Evolutionary conservation across 2,329 filamentous ascomycete genomes (phyloP).

Genomic region (Diplodia scrobiculata): DNA sequence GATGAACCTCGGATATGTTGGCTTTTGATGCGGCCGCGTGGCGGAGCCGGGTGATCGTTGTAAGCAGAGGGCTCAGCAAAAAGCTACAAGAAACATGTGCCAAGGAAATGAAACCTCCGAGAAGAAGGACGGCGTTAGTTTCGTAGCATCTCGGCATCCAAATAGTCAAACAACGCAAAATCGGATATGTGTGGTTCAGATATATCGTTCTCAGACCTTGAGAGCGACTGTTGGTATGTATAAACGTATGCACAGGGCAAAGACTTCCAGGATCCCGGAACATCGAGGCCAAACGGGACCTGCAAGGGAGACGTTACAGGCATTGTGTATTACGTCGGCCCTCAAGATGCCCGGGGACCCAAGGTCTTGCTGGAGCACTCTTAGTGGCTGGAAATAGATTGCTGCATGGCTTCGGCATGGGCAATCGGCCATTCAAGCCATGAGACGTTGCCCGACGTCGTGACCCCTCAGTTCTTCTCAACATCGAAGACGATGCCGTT

Average conservation of each 20-base stretch:
- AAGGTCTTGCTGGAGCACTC: background rate
- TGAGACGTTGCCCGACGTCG: background rate
- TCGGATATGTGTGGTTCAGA: background rate
- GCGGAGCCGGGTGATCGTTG: too few species aligned
- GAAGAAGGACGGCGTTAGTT: too few species aligned
- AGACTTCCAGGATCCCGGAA: background rate
- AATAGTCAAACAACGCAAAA: too few species aligned
- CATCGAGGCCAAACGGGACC: background rate
- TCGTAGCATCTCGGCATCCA: too few species aligned
- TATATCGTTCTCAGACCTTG: background rate
- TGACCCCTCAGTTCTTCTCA: constrained; percentile 34
- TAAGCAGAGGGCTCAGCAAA: background rate
- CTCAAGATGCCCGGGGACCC: background rate
- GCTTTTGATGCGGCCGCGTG: background rate
- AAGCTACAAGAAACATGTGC: too few species aligned
- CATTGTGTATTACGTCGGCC: background rate
- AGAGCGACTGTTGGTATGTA: background rate
- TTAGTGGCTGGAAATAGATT: background rate
- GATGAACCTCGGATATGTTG: background rate
- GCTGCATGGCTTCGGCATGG: background rate
- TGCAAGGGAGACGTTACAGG: background rate
- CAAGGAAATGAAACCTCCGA: too few species aligned
- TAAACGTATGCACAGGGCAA: background rate
- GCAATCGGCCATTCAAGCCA: background rate
- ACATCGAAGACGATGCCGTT: constrained; percentile 50